Evolutionary conservation across 208 protist species (phyloP).

Genomic region (Leptomonas seymouri): DNA sequence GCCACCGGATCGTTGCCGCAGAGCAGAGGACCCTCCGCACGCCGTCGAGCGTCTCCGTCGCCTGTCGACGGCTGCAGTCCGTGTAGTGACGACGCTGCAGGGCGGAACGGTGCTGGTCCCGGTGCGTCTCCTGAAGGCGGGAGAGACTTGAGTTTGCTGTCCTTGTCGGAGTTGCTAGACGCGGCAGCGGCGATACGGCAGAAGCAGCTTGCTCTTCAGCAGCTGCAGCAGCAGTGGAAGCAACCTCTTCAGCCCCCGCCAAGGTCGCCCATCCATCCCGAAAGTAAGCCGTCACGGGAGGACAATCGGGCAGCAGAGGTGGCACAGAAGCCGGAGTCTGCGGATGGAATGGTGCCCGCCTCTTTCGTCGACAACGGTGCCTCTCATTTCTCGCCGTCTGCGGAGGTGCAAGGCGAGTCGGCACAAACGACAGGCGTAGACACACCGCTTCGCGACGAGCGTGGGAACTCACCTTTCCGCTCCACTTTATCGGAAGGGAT

Average conservation of each 20-base stretch:
- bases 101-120: neutral
- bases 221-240: conserved; percentile 37
- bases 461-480: conserved; percentile 18
- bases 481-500: neutral
- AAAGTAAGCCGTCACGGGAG: neutral
- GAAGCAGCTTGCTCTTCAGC: conserved; percentile 59
- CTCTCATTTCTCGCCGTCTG: neutral
- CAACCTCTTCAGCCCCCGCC: conserved; percentile 19
- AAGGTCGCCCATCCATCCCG: neutral
- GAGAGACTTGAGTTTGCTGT: conserved; percentile 50
- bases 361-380: neutral
- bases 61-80: neutral
- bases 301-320: neutral
- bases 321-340: neutral
- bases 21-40: conserved; percentile 8
- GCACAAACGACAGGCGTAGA: neutral
- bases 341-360: neutral
- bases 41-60: neutral
- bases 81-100: neutral
- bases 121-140: conserved; percentile 13
- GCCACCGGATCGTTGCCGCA: conserved; percentile 1
- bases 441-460: neutral
- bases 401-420: neutral
- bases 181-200: conserved; percentile 64
- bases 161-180: conserved; percentile 75